These are phyloP conservation scores for Microdochium bolleyi DNA, from an alignment of 2,329 filamentous ascomycete species.

Conservation along the genomic window DNA sequence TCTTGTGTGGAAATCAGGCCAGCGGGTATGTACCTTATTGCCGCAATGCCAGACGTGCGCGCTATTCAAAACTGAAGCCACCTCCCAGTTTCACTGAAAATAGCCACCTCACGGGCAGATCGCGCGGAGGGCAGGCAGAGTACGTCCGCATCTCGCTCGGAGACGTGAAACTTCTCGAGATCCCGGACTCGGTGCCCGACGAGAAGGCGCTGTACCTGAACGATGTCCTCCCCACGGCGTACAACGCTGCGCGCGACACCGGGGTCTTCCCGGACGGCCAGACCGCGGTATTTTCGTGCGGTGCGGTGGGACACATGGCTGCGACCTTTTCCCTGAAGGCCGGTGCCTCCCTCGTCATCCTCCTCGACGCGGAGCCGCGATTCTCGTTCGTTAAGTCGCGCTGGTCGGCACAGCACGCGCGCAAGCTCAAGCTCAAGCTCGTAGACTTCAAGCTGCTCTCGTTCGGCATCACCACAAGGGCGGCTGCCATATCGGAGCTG, in stretches of 20 bases:
- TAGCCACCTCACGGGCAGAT: constrained; percentile 75
- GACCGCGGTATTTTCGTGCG: constrained; percentile 79
- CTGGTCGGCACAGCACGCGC: constrained; percentile 42
- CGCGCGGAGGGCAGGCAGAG: constrained; percentile 81
- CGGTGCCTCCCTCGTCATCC: constrained; percentile 67
- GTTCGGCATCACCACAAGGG: constrained; percentile 46
- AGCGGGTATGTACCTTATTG: constrained; percentile 51
- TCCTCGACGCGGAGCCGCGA: constrained; percentile 67
- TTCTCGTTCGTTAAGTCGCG: constrained; percentile 60
- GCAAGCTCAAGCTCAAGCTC: constrained; percentile 49
- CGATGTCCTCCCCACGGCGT: constrained; percentile 72
- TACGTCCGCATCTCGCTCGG: constrained; percentile 76
- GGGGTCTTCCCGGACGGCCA: constrained; percentile 68
- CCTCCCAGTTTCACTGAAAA: constrained; percentile 35
- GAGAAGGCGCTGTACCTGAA: constrained; percentile 78
- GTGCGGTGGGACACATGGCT: constrained; percentile 79
- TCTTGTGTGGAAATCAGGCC: constrained; percentile 73
- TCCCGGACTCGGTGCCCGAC: constrained; percentile 73
- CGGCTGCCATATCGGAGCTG: constrained; percentile 61
- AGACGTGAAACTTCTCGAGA: constrained; percentile 71
- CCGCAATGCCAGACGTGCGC: no score
- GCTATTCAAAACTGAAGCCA: background rate
- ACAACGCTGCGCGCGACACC: constrained; percentile 77
- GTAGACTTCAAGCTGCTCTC: constrained; percentile 59
- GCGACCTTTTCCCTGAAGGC: constrained; percentile 68